Conservation (phyloP, 169 alveolate species). For the Eimeria acervulina region DNA sequence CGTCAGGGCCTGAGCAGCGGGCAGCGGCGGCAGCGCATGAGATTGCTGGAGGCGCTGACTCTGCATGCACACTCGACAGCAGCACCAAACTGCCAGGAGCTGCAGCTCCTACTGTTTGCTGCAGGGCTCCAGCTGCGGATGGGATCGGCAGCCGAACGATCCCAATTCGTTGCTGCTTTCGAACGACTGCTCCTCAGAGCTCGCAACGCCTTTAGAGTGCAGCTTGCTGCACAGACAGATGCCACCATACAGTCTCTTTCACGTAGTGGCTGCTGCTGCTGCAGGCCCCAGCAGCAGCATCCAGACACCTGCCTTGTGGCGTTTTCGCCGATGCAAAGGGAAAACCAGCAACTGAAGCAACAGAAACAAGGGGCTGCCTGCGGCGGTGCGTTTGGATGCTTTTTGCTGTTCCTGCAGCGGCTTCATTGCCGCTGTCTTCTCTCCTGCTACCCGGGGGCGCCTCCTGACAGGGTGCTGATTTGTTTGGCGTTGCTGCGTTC, state of each 20-base stretch:
- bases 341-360: constrained; percentile 41
- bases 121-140: constrained; percentile 50
- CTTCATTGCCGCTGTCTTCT: constrained; percentile 63
- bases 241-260: neutral
- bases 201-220: constrained; percentile 1
- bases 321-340: neutral
- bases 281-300: constrained; percentile 44
- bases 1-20: constrained; percentile 54
- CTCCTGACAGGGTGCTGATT: constrained; percentile 49
- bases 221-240: neutral
- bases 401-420: constrained; percentile 29
- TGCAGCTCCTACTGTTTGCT: constrained; percentile 67
- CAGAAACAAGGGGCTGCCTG: neutral
- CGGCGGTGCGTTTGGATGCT: constrained; percentile 28
- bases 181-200: constrained; percentile 10
- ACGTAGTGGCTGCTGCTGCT: constrained; percentile 42
- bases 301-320: neutral
- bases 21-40: neutral
- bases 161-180: constrained; percentile 58
- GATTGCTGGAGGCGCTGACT: constrained; percentile 50
- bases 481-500: neutral
- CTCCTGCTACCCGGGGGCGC: constrained; percentile 57
- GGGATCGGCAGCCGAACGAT: constrained; percentile 65
- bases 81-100: constrained; percentile 45
- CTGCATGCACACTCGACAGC: constrained; percentile 51